Conservation (phyloP, 108 stramenopile species). For the Cyclotella baltica region DNA sequence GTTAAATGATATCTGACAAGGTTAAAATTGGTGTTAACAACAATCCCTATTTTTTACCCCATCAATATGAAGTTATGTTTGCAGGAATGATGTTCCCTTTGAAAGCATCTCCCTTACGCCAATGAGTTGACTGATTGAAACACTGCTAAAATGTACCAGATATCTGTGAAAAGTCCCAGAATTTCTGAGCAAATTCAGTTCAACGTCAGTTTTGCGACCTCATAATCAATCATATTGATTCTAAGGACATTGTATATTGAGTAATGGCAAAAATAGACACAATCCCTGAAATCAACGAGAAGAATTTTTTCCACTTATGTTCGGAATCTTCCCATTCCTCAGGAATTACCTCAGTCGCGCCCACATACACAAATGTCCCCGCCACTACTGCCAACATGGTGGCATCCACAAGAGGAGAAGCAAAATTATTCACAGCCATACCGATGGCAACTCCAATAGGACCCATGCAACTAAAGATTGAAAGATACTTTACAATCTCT, state of each 20-base stretch:
- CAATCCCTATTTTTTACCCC: too few species aligned
- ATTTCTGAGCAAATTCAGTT: too few species aligned
- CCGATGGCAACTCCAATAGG: conserved; percentile 87
- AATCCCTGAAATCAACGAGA: conserved; percentile 82
- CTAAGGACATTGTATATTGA: conserved; percentile 84
- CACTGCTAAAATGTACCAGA: too few species aligned
- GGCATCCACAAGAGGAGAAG: conserved; percentile 91
- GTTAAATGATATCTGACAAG: too few species aligned
- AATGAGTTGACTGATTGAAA: too few species aligned
- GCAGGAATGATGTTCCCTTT: too few species aligned
- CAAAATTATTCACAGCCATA: conserved; percentile 90
- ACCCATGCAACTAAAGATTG: conserved; percentile 90
- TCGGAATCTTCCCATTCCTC: conserved; percentile 95
- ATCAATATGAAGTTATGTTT: too few species aligned
- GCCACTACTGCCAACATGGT: conserved; percentile 95
- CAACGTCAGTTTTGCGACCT: neutral
- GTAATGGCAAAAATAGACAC: conserved; percentile 85
- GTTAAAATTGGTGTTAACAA: too few species aligned
- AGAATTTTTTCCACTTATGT: conserved; percentile 96
- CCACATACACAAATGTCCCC: conserved; percentile 99
- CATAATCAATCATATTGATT: conserved; percentile 24
- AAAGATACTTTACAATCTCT: conserved; percentile 81
- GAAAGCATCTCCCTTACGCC: too few species aligned
- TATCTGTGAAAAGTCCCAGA: too few species aligned
- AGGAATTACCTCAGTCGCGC: conserved; percentile 96